These are phyloP conservation scores for Halocafeteria seosinensis DNA, from an alignment of 108 stramenopile genomes.

Conservation along the genomic window DNA sequence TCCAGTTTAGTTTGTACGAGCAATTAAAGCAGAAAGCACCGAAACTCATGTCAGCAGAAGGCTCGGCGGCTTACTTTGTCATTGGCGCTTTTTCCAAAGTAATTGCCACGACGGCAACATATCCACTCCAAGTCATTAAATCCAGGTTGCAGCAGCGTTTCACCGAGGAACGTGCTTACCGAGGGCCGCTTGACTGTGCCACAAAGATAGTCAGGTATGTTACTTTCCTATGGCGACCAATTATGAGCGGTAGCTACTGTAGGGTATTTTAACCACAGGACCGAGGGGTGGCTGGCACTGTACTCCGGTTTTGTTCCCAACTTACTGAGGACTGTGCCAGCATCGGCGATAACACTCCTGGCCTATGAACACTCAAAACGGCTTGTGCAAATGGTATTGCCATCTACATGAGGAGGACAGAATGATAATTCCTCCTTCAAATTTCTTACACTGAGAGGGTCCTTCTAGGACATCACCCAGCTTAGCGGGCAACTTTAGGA, in stretches of 20 bases:
- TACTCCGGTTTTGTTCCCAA: slow-evolving; percentile 74
- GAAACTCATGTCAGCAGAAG: slow-evolving; percentile 3
- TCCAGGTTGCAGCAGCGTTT: slow-evolving; percentile 73
- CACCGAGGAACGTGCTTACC: slow-evolving; percentile 13
- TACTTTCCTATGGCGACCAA: too few relatives aligned
- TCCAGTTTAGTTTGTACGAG: slow-evolving; percentile 90
- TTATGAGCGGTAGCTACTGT: too few relatives aligned
- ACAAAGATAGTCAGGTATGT: too few relatives aligned
- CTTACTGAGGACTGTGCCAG: slow-evolving; percentile 79
- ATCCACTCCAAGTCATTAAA: slow-evolving; percentile 85
- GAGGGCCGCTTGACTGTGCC: slow-evolving; percentile 36
- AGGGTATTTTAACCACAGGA: too few relatives aligned
- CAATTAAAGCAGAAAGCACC: slow-evolving; percentile 55
- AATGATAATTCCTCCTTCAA: too few relatives aligned
- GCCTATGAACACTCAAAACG: slow-evolving; percentile 51
- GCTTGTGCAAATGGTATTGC: too few relatives aligned
- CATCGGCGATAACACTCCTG: slow-evolving; percentile 82
- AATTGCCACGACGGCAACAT: slow-evolving; percentile 60
- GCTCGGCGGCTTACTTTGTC: slow-evolving; percentile 26
- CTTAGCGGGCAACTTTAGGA: too few relatives aligned
- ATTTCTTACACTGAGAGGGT: too few relatives aligned
- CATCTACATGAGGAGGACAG: too few relatives aligned
- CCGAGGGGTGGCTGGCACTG: too few relatives aligned
- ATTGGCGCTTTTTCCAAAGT: slow-evolving; percentile 64
- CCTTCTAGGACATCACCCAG: too few relatives aligned